A percentile compares a stretch with the other conserved stretches of the same genome.
These are phyloP conservation scores for Tulasnella calospora DNA, from an alignment of 768 basidiomycete genomes.

Conservation along the genomic window DNA sequence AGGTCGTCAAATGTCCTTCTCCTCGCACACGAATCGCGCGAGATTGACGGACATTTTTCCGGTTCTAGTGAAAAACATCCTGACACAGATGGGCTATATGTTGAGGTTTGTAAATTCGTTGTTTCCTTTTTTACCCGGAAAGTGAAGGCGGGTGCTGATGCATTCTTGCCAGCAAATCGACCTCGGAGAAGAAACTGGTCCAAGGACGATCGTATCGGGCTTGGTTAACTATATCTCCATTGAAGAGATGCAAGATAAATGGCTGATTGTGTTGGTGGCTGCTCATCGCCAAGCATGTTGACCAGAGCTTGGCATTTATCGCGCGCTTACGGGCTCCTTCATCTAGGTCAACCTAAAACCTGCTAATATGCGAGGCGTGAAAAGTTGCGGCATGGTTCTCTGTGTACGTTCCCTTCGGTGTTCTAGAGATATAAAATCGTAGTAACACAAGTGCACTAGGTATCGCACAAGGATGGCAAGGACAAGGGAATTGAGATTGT, in stretches of 20 bases:
- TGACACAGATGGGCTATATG: slow-evolving; percentile 95
- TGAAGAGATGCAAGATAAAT: slow-evolving; percentile 82
- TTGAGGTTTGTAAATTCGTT: slow-evolving; percentile 65
- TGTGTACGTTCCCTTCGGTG: slow-evolving; percentile 52
- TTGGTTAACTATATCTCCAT: slow-evolving; percentile 95
- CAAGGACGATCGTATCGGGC: slow-evolving; percentile 93
- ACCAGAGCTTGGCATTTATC: not conserved
- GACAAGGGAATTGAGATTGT: slow-evolving; percentile 89
- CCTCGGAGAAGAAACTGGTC: slow-evolving; percentile 89
- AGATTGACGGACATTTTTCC: not conserved
- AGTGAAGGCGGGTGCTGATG: not conserved
- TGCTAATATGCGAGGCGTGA: slow-evolving; percentile 93
- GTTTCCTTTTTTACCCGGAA: not conserved
- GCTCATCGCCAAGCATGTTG: not conserved
- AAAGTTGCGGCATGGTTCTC: slow-evolving; percentile 97
- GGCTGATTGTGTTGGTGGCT: slow-evolving; percentile 73
- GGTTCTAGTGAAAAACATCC: slow-evolving; percentile 84
- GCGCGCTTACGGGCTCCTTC: not conserved
- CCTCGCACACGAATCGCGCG: not conserved
- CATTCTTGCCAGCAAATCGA: slow-evolving; percentile 71
- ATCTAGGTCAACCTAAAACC: slow-evolving; percentile 72
- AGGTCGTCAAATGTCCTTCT: slow-evolving; percentile 36
- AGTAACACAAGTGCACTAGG: slow-evolving; percentile 45
- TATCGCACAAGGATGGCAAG: slow-evolving; percentile 83
- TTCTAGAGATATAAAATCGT: slow-evolving; percentile 13